These are phyloP conservation scores for Pleurotus tuoliensis DNA, from an alignment of 768 basidiomycete species.

Conservation along the genomic window DNA sequence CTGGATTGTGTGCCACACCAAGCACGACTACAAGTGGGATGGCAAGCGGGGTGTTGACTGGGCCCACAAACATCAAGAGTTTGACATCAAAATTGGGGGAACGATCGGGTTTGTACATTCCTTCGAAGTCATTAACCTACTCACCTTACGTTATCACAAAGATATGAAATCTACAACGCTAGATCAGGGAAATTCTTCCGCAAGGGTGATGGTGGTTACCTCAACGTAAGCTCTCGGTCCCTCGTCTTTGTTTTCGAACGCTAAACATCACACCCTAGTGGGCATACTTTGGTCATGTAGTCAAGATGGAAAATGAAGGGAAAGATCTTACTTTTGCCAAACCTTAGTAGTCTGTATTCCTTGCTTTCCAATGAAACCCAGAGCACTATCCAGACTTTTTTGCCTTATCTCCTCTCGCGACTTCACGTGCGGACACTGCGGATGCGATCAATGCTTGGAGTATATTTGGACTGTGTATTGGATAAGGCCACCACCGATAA, in stretches of 20 bases:
- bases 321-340: neutral
- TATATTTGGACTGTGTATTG: no score
- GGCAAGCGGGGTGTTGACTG: conserved; percentile 12
- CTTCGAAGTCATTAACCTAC: no score
- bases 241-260: neutral
- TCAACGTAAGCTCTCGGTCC: neutral
- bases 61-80: conserved; percentile 11
- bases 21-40: conserved; percentile 12
- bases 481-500: no score
- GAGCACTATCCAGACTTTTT: no score
- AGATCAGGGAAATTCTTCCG: conserved; percentile 2
- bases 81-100: conserved; percentile 12
- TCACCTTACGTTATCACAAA: neutral
- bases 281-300: neutral
- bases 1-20: conserved; percentile 12
- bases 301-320: neutral
- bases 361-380: no score
- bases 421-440: no score
- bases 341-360: neutral
- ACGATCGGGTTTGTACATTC: conserved; percentile 10
- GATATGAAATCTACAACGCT: conserved; percentile 9
- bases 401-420: no score
- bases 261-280: neutral
- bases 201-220: conserved; percentile 6
- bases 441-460: no score